Percentiles rank a stretch among this genome's conserved stretches.
Conservation (phyloP, 306 rosid genomes). For the Senna siamea region DNA sequence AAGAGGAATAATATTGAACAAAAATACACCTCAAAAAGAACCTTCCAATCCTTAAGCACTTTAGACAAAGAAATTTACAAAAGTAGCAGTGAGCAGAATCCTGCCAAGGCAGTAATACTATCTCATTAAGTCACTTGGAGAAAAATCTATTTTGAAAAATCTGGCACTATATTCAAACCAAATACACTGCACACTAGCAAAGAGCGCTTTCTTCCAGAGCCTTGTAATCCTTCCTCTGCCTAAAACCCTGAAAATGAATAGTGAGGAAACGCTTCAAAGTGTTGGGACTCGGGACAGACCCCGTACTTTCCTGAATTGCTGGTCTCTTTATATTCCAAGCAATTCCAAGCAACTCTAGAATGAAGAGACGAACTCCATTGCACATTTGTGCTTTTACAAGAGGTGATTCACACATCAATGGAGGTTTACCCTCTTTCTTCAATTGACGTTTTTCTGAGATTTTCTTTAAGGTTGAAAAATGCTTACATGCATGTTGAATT, state of each 20-base stretch:
- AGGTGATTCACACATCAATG: not conserved
- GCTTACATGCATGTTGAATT: not conserved
- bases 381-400: not conserved
- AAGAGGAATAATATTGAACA: not conserved
- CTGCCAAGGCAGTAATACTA: constrained; percentile 7
- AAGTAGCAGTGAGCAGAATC: not conserved
- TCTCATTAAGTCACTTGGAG: not conserved
- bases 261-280: too few species aligned
- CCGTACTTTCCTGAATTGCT: too few species aligned
- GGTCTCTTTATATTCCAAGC: not conserved
- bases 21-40: not conserved
- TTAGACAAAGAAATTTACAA: not conserved
- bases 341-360: not conserved
- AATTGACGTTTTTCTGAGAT: not conserved
- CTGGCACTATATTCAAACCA: not conserved
- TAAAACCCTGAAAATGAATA: constrained; percentile 1
- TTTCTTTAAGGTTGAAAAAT: not conserved
- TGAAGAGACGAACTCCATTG: constrained; percentile 11
- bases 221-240: not conserved
- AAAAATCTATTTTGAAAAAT: not conserved
- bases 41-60: not conserved
- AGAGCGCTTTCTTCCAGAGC: not conserved
- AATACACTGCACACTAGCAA: too few species aligned
- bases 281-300: too few species aligned
- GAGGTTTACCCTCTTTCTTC: not conserved